Conservation (phyloP, 441 rosid genomes). For the Rhodomyrtus psidioides region DNA sequence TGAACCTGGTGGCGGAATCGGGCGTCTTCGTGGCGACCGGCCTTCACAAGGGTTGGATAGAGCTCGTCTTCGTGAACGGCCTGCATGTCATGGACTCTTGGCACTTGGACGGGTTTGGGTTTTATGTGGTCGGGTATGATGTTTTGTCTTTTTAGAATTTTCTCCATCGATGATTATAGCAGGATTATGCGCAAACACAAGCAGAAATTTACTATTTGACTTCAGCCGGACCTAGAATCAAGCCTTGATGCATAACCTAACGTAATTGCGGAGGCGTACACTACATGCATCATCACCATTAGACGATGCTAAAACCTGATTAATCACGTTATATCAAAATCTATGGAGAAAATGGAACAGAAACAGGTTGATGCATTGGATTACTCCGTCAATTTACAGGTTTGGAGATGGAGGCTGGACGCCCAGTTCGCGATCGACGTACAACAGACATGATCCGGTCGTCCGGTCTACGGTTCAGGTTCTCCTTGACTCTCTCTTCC, state of each 20-base stretch:
- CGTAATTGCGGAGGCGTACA: too few species aligned
- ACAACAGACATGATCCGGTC: constrained; percentile 29
- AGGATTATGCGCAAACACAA: neutral
- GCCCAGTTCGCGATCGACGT: constrained; percentile 6
- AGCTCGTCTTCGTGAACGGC: neutral
- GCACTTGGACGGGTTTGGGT: constrained; percentile 34
- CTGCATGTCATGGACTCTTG: constrained; percentile 18
- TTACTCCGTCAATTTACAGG: neutral
- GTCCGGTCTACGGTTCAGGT: constrained; percentile 32
- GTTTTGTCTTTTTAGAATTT: neutral
- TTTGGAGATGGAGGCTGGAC: constrained; percentile 7
- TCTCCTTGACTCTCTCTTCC: neutral
- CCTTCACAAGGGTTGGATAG: neutral
- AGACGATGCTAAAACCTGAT: neutral
- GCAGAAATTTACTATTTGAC: neutral
- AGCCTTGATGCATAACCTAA: neutral
- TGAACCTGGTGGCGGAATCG: constrained; percentile 8
- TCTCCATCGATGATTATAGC: neutral
- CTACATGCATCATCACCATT: neutral
- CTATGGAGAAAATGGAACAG: neutral
- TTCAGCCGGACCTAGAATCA: neutral
- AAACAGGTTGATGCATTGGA: neutral
- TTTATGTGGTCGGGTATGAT: constrained; percentile 38
- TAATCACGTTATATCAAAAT: neutral
- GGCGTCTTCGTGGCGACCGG: neutral